Base-by-base conservation (phyloP, 2,329 filamentous ascomycete species). In the Epichloe baconii region DNA sequence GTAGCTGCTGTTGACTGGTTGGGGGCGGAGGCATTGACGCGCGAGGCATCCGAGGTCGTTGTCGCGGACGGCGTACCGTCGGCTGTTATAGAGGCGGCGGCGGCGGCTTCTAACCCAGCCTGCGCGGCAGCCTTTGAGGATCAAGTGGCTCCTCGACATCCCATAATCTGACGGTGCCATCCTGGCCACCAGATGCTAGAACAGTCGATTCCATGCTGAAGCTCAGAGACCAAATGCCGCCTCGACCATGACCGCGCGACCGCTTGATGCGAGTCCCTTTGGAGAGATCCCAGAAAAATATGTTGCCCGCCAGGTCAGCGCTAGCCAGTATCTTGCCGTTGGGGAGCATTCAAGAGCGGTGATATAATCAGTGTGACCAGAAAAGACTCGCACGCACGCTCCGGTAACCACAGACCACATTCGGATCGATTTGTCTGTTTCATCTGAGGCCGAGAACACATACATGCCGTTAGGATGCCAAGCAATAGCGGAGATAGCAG, bases 371-470 rank as follows among this genome's bases (percentile, higher is more conserved):
- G 82, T 85, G 63, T 98, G 93, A 1, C 93, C 93, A 0, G 87
- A 89, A 64, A 97, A 95, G 61, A 97, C 81, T 26, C 93, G 85
- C 5, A 96, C 87, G 37, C 89, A 88, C 55, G 84, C 83, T 31
- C 93, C 93, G 8, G 85, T 91, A 11, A 82, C 78, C n/a, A 96
- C 80, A 10, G 89, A 84, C 93, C 93, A 98, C 91, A 98, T 97
- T 34, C 93, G 84, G 36, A 97, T 87, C 0, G 89, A 93, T 66
- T 91, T 91, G 67, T 98, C 81, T 6, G 75, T 79, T 62, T 83
- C 90, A 57, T 86, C 86, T 12, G 88, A 94, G 3, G 86, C 89
- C 0, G 93, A 96, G 67, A 98, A 96, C 44, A 96, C 74, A 60
- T 97, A 98, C 5, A 86, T 81, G 17, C 88, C 88, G 64, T 98